Conservation (phyloP, 805 yeast genomes). For the Nakazawaea sp. region DNA sequence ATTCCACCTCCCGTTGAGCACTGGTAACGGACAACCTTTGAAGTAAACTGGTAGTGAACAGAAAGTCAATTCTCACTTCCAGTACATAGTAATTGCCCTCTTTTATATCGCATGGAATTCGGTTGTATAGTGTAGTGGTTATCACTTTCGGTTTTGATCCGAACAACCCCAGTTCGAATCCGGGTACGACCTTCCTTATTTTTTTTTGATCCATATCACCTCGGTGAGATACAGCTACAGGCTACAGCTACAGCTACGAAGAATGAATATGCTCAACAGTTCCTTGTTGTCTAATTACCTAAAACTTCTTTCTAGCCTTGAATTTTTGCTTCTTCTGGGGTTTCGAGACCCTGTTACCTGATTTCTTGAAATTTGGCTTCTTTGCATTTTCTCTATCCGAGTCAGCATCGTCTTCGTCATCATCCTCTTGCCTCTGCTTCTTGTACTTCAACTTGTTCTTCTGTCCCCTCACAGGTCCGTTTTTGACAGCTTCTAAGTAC, state of each 20-base stretch:
- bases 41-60: no score
- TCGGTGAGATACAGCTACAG: no score
- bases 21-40: no score
- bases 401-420: slow-evolving; percentile 31
- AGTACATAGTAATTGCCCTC: no score
- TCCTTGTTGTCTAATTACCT: slow-evolving; percentile 9
- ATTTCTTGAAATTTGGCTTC: slow-evolving; percentile 11
- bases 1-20: no score
- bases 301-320: slow-evolving; percentile 55
- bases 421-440: slow-evolving; percentile 9
- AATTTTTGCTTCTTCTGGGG: slow-evolving; percentile 33
- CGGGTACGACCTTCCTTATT: slow-evolving; percentile 63
- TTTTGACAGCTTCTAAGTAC: slow-evolving; percentile 86
- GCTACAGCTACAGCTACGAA: no score
- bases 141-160: slow-evolving; percentile 58
- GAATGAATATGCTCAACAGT: no score
- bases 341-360: slow-evolving; percentile 17
- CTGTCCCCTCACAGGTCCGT: slow-evolving; percentile 93
- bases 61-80: not conserved
- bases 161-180: slow-evolving; percentile 80
- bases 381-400: not conserved
- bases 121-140: slow-evolving; percentile 57
- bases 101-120: no score
- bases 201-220: no score
- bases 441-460: slow-evolving; percentile 54